A percentile compares a stretch with the other conserved stretches of the same genome.
Conservation (phyloP, 176 grass and related monocot species). For the Bonia amplexicaulis region DNA sequence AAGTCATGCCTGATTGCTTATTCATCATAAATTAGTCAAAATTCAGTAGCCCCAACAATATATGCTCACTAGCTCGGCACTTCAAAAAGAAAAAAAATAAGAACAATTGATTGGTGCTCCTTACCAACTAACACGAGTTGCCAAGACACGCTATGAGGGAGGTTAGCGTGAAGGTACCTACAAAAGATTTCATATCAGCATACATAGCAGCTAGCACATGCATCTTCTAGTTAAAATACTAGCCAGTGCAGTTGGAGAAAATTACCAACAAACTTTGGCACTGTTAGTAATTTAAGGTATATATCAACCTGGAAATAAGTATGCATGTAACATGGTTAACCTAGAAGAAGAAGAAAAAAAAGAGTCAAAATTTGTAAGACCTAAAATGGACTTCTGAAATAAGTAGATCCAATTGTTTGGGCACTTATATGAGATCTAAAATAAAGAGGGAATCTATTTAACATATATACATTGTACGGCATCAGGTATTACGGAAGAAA, state of each 20-base stretch:
- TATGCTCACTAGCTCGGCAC: neutral
- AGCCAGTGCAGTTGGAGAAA: neutral
- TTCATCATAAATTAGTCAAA: neutral
- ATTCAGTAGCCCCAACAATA: neutral
- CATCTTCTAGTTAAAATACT: neutral
- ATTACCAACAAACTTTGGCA: neutral
- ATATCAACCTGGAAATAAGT: neutral
- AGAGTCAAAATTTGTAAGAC: neutral
- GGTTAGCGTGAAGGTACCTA: neutral
- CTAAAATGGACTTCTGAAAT: neutral
- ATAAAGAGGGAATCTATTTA: neutral
- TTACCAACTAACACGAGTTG: constrained; percentile 23
- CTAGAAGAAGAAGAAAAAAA: neutral
- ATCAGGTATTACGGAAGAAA: neutral
- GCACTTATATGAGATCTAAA: neutral
- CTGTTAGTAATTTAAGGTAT: neutral
- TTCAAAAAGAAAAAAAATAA: neutral
- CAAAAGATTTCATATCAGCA: neutral
- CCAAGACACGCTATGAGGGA: neutral
- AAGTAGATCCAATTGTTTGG: neutral
- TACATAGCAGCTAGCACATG: neutral
- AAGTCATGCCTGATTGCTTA: neutral
- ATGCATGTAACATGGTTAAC: neutral
- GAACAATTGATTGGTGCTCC: neutral
- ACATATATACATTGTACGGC: neutral